Conservation (phyloP, 2,329 filamentous ascomycete species). For the Bimuria novae-zelandiae region DNA sequence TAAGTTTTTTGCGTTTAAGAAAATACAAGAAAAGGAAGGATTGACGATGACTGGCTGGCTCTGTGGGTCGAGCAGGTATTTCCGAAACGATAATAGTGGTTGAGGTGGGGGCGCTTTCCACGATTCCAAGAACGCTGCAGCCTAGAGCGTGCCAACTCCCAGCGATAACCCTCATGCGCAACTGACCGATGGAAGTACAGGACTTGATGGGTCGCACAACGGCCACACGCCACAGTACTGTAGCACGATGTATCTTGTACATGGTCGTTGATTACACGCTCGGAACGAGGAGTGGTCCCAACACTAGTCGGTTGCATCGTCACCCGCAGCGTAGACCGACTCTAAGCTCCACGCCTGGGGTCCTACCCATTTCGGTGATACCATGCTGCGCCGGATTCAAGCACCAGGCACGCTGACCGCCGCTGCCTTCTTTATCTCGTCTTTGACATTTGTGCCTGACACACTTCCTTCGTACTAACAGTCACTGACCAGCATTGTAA, state of each 20-base stretch:
- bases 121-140: not conserved
- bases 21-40: too few relatives aligned
- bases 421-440: conserved; percentile 1
- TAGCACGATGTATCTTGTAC: not conserved
- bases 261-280: not conserved
- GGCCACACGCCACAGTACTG: not conserved
- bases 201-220: not conserved
- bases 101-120: conserved; percentile 3
- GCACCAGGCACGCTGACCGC: conserved; percentile 4
- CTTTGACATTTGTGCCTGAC: not conserved
- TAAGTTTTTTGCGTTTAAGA: too few relatives aligned
- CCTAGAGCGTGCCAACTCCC: not conserved
- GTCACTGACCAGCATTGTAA: not conserved
- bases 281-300: not conserved
- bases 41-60: too few relatives aligned
- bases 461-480: not conserved
- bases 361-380: conserved; percentile 1
- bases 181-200: not conserved
- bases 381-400: conserved; percentile 6
- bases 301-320: conserved; percentile 1
- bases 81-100: too few relatives aligned
- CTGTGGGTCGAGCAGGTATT: too few relatives aligned
- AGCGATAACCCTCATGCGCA: not conserved
- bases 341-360: conserved; percentile 2
- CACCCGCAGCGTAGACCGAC: not conserved